Base-by-base conservation (phyloP, 2,329 filamentous ascomycete genomes). In the Torrubiellomyces zombiae region DNA sequence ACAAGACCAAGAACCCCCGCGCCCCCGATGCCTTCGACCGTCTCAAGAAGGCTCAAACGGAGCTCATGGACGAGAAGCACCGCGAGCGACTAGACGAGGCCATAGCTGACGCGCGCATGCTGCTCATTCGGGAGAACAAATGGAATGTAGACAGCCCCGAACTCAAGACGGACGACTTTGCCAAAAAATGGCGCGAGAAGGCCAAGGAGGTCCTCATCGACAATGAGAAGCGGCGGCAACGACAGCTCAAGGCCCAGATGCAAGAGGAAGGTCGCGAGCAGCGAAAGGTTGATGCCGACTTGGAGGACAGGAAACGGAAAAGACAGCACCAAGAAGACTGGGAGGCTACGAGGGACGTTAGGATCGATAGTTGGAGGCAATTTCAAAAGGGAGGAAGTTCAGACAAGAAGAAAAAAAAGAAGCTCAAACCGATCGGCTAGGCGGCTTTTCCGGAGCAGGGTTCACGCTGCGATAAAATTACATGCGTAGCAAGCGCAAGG, bases 21-120 rank as follows among this genome's bases (percentile, higher is more conserved):
- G 89, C 89, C 0, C 86, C 89, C 4, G 89, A 95, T 42, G 89
- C 89, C 36, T 98, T 98, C 47, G 89, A 98, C 54, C 75, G 86
- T 7, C 67, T 98, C 15, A 93, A 93, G 45, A 94, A 95, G 54
- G 89, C 89, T 0, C 83, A 95, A 46, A 78, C 74, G 3, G 71
- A 81, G 40, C 68, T 98, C 4, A 76, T 92, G 59, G 89, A 98
- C 50, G 86, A 95, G 58, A 94, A 94, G 55, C 68, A 81, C 45
- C 82, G 89, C 31, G 69, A 66, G 33, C 67, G 71, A 18, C 73
- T 98, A 2, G 89, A 98, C 56, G 89, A 95, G 54, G 79, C 81
- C 38, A 95, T 95, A 39, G 79, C 86, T 18, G 89, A 98, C 51
- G 89, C 89, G 24, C 82, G 89, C 42, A 86, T 89, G 69, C 68